Conservation (phyloP, 2,329 filamentous ascomycete species). For the Orbilia blumenaviensis region DNA sequence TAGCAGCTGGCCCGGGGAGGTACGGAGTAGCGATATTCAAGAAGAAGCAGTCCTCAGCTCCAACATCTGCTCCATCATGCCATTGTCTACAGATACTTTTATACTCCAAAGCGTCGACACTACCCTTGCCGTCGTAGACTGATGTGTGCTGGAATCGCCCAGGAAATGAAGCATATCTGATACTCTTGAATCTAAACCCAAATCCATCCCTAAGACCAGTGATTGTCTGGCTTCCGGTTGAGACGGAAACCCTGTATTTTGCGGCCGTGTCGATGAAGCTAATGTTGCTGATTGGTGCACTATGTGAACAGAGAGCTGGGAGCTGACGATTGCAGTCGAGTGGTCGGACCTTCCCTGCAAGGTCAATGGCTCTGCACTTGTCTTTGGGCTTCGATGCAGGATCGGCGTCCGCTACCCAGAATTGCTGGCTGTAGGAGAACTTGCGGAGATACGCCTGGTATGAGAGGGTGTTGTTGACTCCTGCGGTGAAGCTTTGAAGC, state of each 20-base stretch:
- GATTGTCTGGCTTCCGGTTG: slow-evolving; percentile 61
- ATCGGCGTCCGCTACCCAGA: slow-evolving; percentile 61
- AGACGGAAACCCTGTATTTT: slow-evolving; percentile 61
- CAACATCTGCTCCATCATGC: slow-evolving; percentile 56
- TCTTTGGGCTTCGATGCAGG: slow-evolving; percentile 28
- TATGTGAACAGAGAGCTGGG: slow-evolving; percentile 63
- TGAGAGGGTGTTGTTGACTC: slow-evolving; percentile 60
- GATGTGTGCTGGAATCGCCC: slow-evolving; percentile 64
- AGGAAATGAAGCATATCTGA: slow-evolving; percentile 64
- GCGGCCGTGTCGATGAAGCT: slow-evolving; percentile 59
- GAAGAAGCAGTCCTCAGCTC: slow-evolving; percentile 64
- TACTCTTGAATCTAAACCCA: slow-evolving; percentile 66
- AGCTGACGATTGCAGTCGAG: slow-evolving; percentile 55
- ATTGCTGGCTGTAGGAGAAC: slow-evolving; percentile 56
- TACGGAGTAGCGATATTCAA: slow-evolving; percentile 62
- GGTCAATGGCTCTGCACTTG: slow-evolving; percentile 57
- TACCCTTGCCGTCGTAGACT: slow-evolving; percentile 60
- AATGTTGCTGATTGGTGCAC: slow-evolving; percentile 62
- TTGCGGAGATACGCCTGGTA: slow-evolving; percentile 58
- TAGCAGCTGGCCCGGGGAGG: slow-evolving; percentile 9
- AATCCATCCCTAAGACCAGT: slow-evolving; percentile 62
- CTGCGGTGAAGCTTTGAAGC: slow-evolving; percentile 26
- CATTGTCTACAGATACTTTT: slow-evolving; percentile 62
- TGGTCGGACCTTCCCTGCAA: slow-evolving; percentile 57
- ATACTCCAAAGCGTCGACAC: slow-evolving; percentile 60